Evolutionary conservation across 768 basidiomycete genomes (phyloP).

Genomic region (Tubosaeta sp.): DNA sequence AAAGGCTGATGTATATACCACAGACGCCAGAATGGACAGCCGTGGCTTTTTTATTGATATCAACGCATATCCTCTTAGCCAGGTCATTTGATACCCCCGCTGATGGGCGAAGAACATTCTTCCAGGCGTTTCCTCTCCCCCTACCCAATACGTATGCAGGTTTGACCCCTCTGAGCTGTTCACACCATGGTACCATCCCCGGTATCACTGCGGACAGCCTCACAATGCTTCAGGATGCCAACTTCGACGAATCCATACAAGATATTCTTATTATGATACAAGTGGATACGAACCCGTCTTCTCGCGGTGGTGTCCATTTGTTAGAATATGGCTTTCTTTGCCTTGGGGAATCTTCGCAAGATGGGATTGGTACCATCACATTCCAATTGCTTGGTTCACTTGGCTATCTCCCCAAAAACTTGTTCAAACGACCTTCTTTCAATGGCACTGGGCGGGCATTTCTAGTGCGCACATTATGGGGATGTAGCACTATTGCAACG

Average conservation of each 20-base stretch:
- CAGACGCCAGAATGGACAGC: not conserved
- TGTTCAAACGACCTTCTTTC: constrained; percentile 11
- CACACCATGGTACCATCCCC: not conserved
- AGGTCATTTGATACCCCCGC: not conserved
- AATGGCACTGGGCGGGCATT: constrained; percentile 14
- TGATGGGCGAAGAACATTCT: not conserved
- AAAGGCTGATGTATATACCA: not conserved
- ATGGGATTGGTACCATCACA: constrained; percentile 6
- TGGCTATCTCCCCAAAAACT: not conserved
- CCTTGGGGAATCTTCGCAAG: not conserved
- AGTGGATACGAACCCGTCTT: not conserved
- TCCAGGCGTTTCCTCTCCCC: not conserved
- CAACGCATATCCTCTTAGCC: constrained; percentile 17
- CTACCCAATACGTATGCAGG: not conserved
- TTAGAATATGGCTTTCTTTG: not conserved
- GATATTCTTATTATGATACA: not conserved
- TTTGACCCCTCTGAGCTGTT: not conserved
- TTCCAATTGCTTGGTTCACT: constrained; percentile 4
- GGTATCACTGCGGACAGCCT: not conserved
- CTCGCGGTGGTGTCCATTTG: too few species aligned
- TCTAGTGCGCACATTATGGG: not conserved
- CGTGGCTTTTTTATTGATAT: constrained; percentile 13
- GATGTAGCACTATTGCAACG: too few species aligned
- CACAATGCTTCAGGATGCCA: not conserved
- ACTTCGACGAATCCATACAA: not conserved